Evolutionary conservation across 1,139 yeast species (phyloP), one percentile per base, ranked within the genome.

Genomic region (Pichia sp.): DNA sequence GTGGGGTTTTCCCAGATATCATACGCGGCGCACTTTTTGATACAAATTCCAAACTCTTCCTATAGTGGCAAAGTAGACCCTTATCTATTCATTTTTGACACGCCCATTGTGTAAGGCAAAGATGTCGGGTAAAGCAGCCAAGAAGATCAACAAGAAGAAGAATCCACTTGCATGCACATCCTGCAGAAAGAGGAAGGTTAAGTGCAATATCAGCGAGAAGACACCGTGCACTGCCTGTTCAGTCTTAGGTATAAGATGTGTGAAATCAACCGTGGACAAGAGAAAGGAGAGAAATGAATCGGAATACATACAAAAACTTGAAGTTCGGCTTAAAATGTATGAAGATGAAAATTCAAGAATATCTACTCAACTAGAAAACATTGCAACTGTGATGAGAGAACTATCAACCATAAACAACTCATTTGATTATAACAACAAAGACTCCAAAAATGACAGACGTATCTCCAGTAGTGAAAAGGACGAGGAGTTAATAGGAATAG

Each of bases 271-370:
- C 9, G 68, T 69, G 47, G 85, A 80, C 58, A 66, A 75, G 68
- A 63, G 85, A 40, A 78, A 77, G 57, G 75, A 72, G 51, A 65
- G 84, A 44, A 78, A 79, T 5, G 70, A 77, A 0, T 75, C 73
- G 8, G 70, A 70, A 40, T 79, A 79, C 54, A 83, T 79, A 21
- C 67, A 60, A 28, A 53, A 63, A 1, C 51, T 69, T 36, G 71
- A 68, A 59, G 53, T 24, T 52, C 49, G 41, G 53, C 51, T 27
- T 30, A 45, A 27, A 46, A 48, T 31, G 40, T 46, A 28, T 37
- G 24, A 42, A 18, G 45, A 37, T 17, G 45, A 37, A 18, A 35
- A 42, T 18, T 17, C 15, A 17, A 20, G 45, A 31, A 42, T 42
- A 18, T 15, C 37, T 4, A 7, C 24, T 8, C 40, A 42, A 8